Evolutionary conservation across 208 protist species (phyloP), one percentile per base, ranked within the genome.

Genomic region (Blastocrithidia nonstop): DNA sequence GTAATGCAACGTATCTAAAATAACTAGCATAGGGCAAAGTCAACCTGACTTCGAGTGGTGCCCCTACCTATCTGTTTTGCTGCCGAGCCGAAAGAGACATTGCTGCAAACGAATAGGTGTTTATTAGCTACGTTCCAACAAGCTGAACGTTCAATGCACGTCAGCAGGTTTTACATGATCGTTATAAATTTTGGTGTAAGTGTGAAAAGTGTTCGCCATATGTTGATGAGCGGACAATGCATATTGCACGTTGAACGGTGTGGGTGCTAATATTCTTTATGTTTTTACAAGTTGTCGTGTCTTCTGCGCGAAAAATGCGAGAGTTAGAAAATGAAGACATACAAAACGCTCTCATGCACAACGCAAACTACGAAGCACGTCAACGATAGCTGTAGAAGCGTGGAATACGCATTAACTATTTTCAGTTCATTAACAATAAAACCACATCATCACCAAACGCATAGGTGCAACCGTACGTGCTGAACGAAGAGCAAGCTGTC

Each of bases 81-180:
- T 88, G 77, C 45, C 71, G 78, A 1, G 83, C 83, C 19, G 60
- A 61, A n/a, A 42, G 55, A n/a, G 54, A 88, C 35, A 87, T 92
- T 40, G 55, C 57, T 32, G 57, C 57, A 0, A 78, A 78, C 2
- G 62, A 81, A 19, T 74, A 92, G 46, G 64, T 92, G 9, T 46
- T 86, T 19, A 88, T 92, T 50, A 80, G 68, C 61, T 92, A 92
- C 50, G 65, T 92, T 13, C 83, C 83, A 6, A 57, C 74, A 24
- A 50, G 60, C 13, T 92, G 83, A 78, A 64, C 60, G 36, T 92
- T 86, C 48, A 78, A 92, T 54, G 81, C 85, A 50, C 74, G 83
- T 17, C 83, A 92, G 60, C 81, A 92, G 53, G 83, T 92, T n/a
- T 55, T 92, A 26, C 78, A 88, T 63, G 83, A 92, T 42, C 83